These are phyloP conservation scores for Mycena epipterygia DNA, from an alignment of 768 basidiomycete species.

Conservation along the genomic window DNA sequence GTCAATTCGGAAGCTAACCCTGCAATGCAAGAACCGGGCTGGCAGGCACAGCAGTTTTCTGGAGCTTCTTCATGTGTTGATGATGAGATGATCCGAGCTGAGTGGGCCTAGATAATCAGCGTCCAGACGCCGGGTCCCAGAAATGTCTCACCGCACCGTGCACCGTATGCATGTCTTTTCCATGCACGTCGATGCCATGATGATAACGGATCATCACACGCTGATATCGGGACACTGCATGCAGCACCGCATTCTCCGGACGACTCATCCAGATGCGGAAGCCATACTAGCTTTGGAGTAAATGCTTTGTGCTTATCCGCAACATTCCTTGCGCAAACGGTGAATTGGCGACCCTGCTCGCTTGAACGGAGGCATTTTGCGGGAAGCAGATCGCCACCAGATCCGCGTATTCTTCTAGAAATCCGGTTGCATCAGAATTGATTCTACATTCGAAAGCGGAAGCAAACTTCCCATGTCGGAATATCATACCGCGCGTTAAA, in stretches of 20 bases:
- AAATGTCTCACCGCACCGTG: neutral
- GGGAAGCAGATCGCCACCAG: neutral
- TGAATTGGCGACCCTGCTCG: no score
- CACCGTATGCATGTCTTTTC: neutral
- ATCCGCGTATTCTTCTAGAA: neutral
- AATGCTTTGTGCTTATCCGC: no score
- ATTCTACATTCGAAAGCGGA: neutral
- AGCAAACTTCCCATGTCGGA: neutral
- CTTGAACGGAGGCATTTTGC: no score
- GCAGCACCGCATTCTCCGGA: neutral
- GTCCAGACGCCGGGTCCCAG: neutral
- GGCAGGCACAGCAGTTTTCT: no score
- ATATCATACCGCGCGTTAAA: neutral
- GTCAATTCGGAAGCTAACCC: no score
- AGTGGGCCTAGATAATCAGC: neutral
- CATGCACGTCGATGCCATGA: no score
- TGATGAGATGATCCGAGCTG: neutral
- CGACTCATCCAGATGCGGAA: neutral
- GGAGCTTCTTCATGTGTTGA: neutral
- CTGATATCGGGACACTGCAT: constrained; percentile 5
- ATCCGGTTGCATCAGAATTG: neutral
- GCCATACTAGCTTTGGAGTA: no score
- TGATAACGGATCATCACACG: constrained; percentile 14
- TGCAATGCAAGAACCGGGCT: no score
- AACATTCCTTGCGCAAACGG: no score